phyloP scores from a whole-genome alignment of 352 stramenopile species.

The Pythium dissimile region DNA sequence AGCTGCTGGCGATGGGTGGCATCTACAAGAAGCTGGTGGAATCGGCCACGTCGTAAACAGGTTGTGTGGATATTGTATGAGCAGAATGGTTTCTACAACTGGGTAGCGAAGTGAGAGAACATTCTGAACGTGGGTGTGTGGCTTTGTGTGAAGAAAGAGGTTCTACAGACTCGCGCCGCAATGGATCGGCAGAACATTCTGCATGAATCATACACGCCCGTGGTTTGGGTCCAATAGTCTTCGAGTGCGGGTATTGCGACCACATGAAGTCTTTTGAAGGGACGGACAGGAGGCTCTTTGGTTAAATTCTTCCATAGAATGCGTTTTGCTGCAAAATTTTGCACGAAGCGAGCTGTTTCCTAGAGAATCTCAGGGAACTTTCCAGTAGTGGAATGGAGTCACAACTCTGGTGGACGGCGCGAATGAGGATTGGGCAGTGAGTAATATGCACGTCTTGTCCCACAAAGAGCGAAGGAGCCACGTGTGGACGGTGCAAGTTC shows the following conservation, averaged over 20 bases:
- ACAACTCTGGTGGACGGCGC: background rate
- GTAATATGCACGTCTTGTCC: background rate
- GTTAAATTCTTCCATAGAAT: too few species aligned
- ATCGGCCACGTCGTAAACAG: constrained; percentile 1
- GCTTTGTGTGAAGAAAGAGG: background rate
- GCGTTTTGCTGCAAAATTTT: background rate
- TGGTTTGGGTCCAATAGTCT: background rate
- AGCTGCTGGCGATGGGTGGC: constrained; percentile 60
- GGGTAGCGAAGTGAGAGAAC: background rate
- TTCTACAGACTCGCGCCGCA: background rate
- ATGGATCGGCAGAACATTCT: background rate
- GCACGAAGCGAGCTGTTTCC: too few species aligned
- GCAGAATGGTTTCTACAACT: background rate
- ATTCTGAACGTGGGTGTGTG: background rate
- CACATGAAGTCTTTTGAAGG: background rate
- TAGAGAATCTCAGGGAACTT: background rate
- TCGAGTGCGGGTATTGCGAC: background rate
- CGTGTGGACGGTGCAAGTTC: too few species aligned
- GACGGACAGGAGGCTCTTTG: too few species aligned
- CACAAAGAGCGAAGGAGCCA: too few species aligned
- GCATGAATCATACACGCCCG: background rate
- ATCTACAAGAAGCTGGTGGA: constrained; percentile 16
- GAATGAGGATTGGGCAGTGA: background rate
- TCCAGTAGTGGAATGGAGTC: background rate
- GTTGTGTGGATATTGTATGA: too few species aligned